Evolutionary conservation across 2,329 filamentous ascomycete genomes (phyloP), one percentile per base, ranked within the genome.

Genomic region (Alternaria tenuissima): DNA sequence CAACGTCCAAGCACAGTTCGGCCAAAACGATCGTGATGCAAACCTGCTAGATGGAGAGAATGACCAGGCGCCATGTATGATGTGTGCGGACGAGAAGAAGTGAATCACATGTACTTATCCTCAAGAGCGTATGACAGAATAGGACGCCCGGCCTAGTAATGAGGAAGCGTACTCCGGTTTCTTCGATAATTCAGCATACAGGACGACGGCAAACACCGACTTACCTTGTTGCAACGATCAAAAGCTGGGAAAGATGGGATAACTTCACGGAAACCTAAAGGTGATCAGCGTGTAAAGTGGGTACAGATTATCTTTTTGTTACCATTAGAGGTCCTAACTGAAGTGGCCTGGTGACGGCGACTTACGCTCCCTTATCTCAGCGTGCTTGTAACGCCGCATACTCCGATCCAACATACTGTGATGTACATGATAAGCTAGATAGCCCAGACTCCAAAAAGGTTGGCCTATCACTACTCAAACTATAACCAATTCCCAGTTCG

Each of bases 261-360:
- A 44, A 67, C 53, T 54, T 65, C 65, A 68, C 65, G 44, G 43
- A 49, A 32, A 48, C 61, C 68, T 71, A 59, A 42, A 61, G 48
- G 57, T 34, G 41, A 71, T 71, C 67, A 71, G 68, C 68, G 53
- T 61, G 60, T 64, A 61, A 65, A 66, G 48, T 51, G 55, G 51
- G 52, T 57, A 55, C 49, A 68, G 57, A 68, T 69, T 71, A 61
- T 63, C 60, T 66, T 63, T 65, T 64, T 51, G 54, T 69, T 69
- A 71, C 68, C 68, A 66, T 66, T 62, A 43, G 34, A 43, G 52
- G 52, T 52, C 52, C 52, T 53, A 59, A 55, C 47, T 60, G 52
- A 59, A 56, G 52, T 44, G 36, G 44, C 57, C 39, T 39, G 46
- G 20, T 49, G 48, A 34, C 20, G 42, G 57, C 47, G 42, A 59